Evolutionary conservation across 192 early-diverging fungal genomes (phyloP).

Genomic region (Gigaspora rosea): DNA sequence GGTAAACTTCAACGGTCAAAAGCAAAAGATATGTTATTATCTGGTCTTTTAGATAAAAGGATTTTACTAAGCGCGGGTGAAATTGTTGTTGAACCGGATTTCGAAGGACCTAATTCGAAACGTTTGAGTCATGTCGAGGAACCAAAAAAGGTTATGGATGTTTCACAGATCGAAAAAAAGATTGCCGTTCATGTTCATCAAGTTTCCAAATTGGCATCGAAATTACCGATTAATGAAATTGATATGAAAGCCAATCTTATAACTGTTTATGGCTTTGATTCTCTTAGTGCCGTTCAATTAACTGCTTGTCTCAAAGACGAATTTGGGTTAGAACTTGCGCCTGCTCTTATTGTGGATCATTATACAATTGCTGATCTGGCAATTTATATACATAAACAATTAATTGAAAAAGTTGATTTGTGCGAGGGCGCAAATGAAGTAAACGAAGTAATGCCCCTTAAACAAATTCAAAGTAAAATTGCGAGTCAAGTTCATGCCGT

Average conservation of each 20-base stretch:
- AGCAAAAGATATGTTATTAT: constrained; percentile 5
- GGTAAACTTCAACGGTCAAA: constrained; percentile 18
- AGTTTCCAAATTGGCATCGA: constrained; percentile 16
- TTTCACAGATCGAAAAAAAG: background rate
- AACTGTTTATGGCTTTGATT: constrained; percentile 23
- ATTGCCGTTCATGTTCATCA: background rate
- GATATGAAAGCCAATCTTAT: constrained; percentile 8
- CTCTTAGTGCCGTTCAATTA: constrained; percentile 20
- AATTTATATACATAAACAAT: background rate
- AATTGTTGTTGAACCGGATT: background rate
- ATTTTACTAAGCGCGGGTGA: constrained; percentile 9
- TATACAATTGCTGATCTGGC: constrained; percentile 6
- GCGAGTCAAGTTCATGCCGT: background rate
- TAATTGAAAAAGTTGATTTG: background rate
- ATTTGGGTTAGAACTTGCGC: constrained; percentile 17
- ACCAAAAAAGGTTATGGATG: background rate
- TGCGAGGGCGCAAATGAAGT: background rate
- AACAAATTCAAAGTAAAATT: constrained; percentile 1
- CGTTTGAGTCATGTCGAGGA: background rate
- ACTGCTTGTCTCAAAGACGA: constrained; percentile 22
- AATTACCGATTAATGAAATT: background rate
- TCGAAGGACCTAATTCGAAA: background rate
- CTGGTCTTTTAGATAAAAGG: constrained; percentile 21
- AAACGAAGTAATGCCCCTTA: background rate
- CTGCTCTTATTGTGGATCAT: constrained; percentile 5